phyloP scores from a whole-genome alignment of 1,284 basidiomycete genomes.

The Porodaedalea pini region DNA sequence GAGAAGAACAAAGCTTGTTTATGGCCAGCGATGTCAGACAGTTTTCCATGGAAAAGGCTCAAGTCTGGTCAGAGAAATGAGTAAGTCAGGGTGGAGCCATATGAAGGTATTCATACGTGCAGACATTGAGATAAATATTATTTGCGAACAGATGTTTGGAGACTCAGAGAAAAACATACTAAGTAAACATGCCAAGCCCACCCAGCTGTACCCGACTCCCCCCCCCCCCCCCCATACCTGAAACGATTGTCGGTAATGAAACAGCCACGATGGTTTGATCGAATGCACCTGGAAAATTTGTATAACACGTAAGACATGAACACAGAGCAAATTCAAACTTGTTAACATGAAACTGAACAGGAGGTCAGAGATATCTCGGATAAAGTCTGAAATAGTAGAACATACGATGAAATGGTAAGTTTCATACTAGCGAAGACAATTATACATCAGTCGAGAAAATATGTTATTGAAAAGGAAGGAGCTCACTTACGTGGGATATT shows the following conservation, averaged over 20 bases:
- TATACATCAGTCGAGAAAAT: neutral
- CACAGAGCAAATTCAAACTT: neutral
- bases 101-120: conserved; percentile 1
- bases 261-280: conserved; percentile 35
- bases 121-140: conserved; percentile 14
- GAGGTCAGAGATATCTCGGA: neutral
- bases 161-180: conserved; percentile 26
- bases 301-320: neutral
- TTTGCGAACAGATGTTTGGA: conserved; percentile 18
- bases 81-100: neutral
- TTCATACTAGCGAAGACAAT: conserved; percentile 13
- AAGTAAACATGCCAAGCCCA: conserved; percentile 32
- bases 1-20: conserved; percentile 31
- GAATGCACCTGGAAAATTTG: conserved; percentile 31
- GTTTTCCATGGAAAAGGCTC: conserved; percentile 32
- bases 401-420: conserved; percentile 14
- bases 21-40: conserved; percentile 27
- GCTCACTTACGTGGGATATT: no score
- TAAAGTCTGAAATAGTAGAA: neutral
- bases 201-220: conserved; percentile 27
- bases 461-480: no score
- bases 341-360: conserved; percentile 14
- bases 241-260: conserved; percentile 29
- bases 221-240: conserved; percentile 33
- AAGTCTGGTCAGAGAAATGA: conserved; percentile 18